These are phyloP conservation scores for Evernia prunastri DNA, from an alignment of 495 filamentous ascomycete species.

Conservation along the genomic window DNA sequence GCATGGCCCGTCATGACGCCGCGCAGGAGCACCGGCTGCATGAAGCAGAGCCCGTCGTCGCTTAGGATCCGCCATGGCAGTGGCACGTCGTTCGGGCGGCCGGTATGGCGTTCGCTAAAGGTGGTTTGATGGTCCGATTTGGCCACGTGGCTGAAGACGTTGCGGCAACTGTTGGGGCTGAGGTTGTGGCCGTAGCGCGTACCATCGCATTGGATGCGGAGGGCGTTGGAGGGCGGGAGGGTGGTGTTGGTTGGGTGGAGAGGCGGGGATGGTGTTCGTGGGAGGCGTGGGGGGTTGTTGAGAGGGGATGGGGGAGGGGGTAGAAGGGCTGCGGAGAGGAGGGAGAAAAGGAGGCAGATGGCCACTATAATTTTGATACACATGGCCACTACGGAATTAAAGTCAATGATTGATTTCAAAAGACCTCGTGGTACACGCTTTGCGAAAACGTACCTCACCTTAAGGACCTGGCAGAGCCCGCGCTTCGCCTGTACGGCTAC, in stretches of 20 bases:
- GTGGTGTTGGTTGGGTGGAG: neutral
- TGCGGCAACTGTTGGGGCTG: conserved; percentile 4
- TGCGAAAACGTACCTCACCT: neutral
- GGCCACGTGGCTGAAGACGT: neutral
- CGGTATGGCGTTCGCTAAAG: conserved; percentile 1
- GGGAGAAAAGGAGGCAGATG: neutral
- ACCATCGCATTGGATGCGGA: conserved; percentile 5
- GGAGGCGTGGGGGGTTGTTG: neutral
- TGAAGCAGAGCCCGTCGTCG: conserved; percentile 1
- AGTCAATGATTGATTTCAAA: neutral
- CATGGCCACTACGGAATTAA: neutral
- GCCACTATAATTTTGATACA: neutral
- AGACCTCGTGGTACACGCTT: neutral
- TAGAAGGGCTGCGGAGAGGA: neutral
- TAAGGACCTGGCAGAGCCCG: neutral
- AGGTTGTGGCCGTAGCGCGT: neutral
- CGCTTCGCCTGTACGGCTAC: neutral
- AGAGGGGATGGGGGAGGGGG: neutral
- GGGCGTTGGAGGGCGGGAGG: neutral
- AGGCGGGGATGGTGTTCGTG: neutral
- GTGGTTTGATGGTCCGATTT: neutral
- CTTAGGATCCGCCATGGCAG: conserved; percentile 2
- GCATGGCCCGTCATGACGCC: neutral
- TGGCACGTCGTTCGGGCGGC: neutral
- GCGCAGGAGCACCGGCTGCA: neutral